These are phyloP conservation scores for Talaromyces sp. DNA, from an alignment of 2,329 filamentous ascomycete genomes.

Conservation along the genomic window DNA sequence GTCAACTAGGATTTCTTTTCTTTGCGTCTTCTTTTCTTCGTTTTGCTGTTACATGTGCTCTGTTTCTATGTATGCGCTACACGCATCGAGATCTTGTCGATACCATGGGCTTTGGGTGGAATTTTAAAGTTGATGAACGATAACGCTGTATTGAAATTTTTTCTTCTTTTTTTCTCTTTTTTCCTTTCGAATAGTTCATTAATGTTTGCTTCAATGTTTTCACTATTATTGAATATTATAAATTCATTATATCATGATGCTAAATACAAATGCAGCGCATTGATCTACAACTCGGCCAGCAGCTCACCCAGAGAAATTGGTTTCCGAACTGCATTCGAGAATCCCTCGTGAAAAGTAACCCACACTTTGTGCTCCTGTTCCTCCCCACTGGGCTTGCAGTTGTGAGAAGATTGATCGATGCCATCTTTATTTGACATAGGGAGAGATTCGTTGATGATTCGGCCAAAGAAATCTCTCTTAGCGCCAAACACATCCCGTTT, in stretches of 20 bases:
- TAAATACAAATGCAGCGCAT: neutral
- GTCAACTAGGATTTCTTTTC: constrained; percentile 11
- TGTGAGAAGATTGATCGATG: constrained; percentile 23
- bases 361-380: constrained; percentile 62
- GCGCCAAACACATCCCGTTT: constrained; percentile 36
- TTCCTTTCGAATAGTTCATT: neutral
- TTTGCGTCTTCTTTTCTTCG: neutral
- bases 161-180: too few species aligned
- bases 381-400: constrained; percentile 28
- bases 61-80: neutral
- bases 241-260: neutral
- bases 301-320: constrained; percentile 78
- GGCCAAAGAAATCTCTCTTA: constrained; percentile 82
- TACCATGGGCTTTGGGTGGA: neutral
- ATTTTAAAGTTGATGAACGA: neutral
- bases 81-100: neutral
- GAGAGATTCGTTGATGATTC: constrained; percentile 54
- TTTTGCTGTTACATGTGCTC: neutral
- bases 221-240: neutral
- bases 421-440: constrained; percentile 32
- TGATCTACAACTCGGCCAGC: constrained; percentile 42
- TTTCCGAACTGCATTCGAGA: constrained; percentile 88
- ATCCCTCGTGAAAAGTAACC: constrained; percentile 85
- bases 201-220: neutral
- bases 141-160: neutral